A percentile compares a stretch with the other conserved stretches of the same genome.
Conservation (phyloP, 2,329 filamentous ascomycete genomes). For the Fusarium sp. region DNA sequence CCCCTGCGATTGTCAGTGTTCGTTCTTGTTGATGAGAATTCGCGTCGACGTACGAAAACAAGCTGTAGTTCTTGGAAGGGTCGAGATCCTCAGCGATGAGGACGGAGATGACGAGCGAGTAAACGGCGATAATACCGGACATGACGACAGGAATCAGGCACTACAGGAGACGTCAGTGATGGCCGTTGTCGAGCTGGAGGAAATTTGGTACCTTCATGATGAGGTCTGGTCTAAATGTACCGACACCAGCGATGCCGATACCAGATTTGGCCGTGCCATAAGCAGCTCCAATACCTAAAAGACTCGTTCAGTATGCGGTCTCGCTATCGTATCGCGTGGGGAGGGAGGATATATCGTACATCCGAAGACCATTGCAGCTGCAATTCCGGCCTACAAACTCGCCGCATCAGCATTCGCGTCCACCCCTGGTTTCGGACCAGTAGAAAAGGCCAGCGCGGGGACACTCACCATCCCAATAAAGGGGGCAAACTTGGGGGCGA, state of each 20-base stretch:
- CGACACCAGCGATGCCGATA: constrained; percentile 87
- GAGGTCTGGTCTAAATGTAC: constrained; percentile 85
- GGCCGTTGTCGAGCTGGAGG: not conserved
- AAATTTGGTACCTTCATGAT: constrained; percentile 83
- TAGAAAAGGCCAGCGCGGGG: constrained; percentile 3
- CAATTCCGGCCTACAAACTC: constrained; percentile 75
- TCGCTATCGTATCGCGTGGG: constrained; percentile 22
- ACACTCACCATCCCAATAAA: constrained; percentile 86
- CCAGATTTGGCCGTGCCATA: constrained; percentile 91
- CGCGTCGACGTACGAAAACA: constrained; percentile 76
- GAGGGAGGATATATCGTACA: constrained; percentile 65
- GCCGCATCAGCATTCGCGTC: constrained; percentile 45
- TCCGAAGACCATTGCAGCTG: constrained; percentile 85
- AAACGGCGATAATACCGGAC: constrained; percentile 99
- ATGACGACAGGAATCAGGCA: constrained; percentile 92
- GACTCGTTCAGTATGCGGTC: constrained; percentile 45
- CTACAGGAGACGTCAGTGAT: constrained; percentile 57
- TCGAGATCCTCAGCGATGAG: constrained; percentile 92
- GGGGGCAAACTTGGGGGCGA: constrained; percentile 84
- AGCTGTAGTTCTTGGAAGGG: constrained; percentile 79
- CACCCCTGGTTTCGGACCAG: constrained; percentile 5
- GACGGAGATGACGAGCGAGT: constrained; percentile 95
- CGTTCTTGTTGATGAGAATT: not conserved
- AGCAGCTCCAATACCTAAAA: constrained; percentile 75
- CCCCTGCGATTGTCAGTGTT: constrained; percentile 65